phyloP scores from a whole-genome alignment of 345 rosid species.

The Isatis tinctoria region DNA sequence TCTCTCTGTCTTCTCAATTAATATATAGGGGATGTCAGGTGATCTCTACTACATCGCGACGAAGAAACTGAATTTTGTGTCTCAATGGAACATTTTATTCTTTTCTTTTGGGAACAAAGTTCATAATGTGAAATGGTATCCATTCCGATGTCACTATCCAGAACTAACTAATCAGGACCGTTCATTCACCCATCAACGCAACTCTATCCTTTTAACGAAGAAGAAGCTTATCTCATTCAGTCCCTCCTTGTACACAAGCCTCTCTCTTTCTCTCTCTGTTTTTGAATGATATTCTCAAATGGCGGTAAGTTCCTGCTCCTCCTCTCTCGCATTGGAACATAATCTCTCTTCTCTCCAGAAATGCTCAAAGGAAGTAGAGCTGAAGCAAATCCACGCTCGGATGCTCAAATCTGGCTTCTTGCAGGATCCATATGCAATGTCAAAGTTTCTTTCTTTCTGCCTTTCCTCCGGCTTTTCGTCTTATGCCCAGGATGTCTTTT shows the following conservation, averaged over 20 bases:
- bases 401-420: conserved; percentile 54
- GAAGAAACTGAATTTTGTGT: too few relatives aligned
- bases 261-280: not conserved
- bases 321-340: conserved; percentile 9
- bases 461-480: conserved; percentile 34
- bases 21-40: too few relatives aligned
- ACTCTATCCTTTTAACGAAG: conserved; percentile 4
- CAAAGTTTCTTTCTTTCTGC: conserved; percentile 47
- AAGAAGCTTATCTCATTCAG: conserved; percentile 17
- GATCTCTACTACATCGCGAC: too few relatives aligned
- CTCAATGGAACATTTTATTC: too few relatives aligned
- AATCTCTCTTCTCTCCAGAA: conserved; percentile 41
- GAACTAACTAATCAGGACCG: not conserved
- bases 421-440: conserved; percentile 31
- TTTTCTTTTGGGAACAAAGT: too few relatives aligned
- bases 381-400: conserved; percentile 58
- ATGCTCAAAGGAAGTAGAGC: conserved; percentile 46
- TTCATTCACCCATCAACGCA: not conserved
- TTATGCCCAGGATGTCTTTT: conserved; percentile 49
- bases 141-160: not conserved
- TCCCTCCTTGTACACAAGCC: not conserved
- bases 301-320: conserved; percentile 6
- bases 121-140: not conserved
- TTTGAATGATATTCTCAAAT: not conserved
- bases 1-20: too few relatives aligned